Base-by-base conservation (phyloP, 2,329 filamentous ascomycete species). In the Fusarium kyushuense region DNA sequence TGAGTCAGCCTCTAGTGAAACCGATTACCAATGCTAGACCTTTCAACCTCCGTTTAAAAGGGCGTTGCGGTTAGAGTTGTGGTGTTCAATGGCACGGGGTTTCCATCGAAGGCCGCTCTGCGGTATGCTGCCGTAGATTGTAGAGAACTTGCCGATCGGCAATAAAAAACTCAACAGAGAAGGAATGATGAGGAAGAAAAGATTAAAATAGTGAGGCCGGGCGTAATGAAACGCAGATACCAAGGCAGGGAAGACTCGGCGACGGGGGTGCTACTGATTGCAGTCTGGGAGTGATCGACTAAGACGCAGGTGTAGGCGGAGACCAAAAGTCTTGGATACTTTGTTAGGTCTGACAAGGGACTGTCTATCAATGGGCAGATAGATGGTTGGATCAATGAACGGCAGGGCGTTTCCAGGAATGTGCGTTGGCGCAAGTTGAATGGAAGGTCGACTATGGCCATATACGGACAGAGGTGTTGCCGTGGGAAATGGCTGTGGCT, bases 211-310 rank as follows among this genome's bases (percentile, higher is more conserved):
- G 58, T 48, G 51, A 61, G 55, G 48, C 53, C 46, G 42, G 54
- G 58, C 69, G 54, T 36, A 59, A 55, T 52, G 41, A 54, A 66
- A 63, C 60, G 60, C 42, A 63, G 61, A 54, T 53, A 46, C 56
- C 43, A 57, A 36, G 29, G 53, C 56, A 63, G 49, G 35, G 21
- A 46, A 55, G 61, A 63, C 54, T 64, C 55, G 46, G 67, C 61
- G 69, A 66, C 63, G 69, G 61, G 58, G 69, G 49, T 40, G 43
- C 60, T 40, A 40, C 60, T 49, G 56, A 56, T 43, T 45, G 54
- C 41, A 49, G 58, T 40, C 49, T 43, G 53, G 41, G 65, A 57
- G 53, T 51, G 67, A 71, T 70, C 70, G 60, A 70, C 63, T 69
- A 45, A 70, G 59, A 46, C 40, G 41, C 41, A 64, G 59, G 38